Evolutionary conservation across 306 rosid species (phyloP).

Genomic region (Boehmeria nivea): DNA sequence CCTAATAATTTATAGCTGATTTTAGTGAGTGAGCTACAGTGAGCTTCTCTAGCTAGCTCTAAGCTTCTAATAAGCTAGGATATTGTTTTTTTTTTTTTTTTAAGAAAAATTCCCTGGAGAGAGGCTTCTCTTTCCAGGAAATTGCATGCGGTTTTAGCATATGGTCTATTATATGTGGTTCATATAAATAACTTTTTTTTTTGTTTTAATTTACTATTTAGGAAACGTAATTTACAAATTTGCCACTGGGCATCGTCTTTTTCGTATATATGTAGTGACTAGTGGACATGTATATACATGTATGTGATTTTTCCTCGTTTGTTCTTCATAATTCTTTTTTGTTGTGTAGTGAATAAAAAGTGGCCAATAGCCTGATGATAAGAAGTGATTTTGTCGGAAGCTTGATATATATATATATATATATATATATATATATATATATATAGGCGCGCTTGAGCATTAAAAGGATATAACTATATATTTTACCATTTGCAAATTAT

Average conservation of each 20-base stretch:
- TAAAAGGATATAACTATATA: not conserved
- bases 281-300: not conserved
- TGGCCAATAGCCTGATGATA: not conserved
- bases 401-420: not conserved
- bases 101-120: not conserved
- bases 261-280: not conserved
- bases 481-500: not conserved
- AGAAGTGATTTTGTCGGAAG: not conserved
- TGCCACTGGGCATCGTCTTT: not conserved
- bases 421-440: too few species aligned
- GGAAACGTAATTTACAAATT: not conserved
- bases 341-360: slow-evolving; percentile 3
- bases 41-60: slow-evolving; percentile 17
- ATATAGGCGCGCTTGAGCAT: too few species aligned
- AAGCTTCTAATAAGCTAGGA: too few species aligned
- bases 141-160: slow-evolving; percentile 25
- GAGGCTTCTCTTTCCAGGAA: slow-evolving; percentile 46
- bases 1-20: not conserved
- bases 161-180: not conserved
- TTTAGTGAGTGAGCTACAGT: not conserved
- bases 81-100: slow-evolving; percentile 14
- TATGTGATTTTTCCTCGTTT: not conserved
- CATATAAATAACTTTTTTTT: not conserved
- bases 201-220: not conserved
- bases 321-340: not conserved